These are phyloP conservation scores for Amylostereum chailletii DNA, from an alignment of 1,284 basidiomycete genomes.

Conservation along the genomic window DNA sequence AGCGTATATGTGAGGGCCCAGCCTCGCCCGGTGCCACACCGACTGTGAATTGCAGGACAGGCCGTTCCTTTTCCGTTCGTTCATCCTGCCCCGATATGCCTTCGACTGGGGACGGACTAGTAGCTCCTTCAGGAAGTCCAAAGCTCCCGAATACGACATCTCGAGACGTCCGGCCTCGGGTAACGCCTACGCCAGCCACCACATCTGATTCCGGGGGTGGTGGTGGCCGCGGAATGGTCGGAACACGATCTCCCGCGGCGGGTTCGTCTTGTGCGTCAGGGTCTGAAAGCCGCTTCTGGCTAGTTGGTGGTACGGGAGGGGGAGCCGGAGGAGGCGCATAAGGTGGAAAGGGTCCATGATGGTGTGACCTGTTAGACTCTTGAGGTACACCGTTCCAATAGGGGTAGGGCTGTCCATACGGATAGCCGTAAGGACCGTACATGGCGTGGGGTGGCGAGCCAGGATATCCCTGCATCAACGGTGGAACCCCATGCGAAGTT, in stretches of 20 bases:
- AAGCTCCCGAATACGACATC: slow-evolving; percentile 49
- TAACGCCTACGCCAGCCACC: slow-evolving; percentile 5
- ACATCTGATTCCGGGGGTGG: neutral
- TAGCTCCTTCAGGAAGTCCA: slow-evolving; percentile 19
- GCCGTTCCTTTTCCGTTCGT: slow-evolving; percentile 19
- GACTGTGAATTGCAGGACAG: slow-evolving; percentile 32
- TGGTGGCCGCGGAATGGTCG: no score
- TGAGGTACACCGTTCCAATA: neutral
- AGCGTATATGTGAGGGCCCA: slow-evolving; percentile 26
- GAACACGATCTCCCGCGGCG: no score
- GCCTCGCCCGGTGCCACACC: slow-evolving; percentile 35
- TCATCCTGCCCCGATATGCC: slow-evolving; percentile 6
- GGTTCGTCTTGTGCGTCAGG: no score
- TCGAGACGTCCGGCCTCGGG: slow-evolving; percentile 13
- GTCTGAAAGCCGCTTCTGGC: no score
- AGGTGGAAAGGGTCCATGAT: neutral
- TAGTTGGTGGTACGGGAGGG: slow-evolving; percentile 13
- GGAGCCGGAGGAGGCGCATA: slow-evolving; percentile 20
- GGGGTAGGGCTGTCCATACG: neutral
- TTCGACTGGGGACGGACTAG: slow-evolving; percentile 21
- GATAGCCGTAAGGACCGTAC: slow-evolving; percentile 11
- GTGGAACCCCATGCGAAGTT: slow-evolving; percentile 6
- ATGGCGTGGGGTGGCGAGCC: slow-evolving; percentile 7
- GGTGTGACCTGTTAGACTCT: neutral
- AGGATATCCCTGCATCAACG: neutral